Conservation (phyloP, 371 early-diverging fungal species). For the Neoconidiobolus thromboides region DNA sequence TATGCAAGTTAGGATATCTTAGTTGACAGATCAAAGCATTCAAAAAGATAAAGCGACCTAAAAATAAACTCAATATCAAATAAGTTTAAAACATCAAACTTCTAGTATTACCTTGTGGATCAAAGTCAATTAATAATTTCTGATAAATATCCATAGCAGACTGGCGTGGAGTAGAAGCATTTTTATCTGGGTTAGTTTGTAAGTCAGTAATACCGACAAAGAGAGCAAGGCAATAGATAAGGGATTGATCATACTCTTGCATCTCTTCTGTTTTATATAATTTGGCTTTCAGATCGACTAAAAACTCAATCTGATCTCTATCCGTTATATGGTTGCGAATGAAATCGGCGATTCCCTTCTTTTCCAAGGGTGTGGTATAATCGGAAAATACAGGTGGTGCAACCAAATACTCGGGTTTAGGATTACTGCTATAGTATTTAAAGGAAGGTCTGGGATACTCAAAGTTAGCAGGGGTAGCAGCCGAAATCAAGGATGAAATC, state of each 20-base stretch:
- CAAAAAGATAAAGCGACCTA: slow-evolving; percentile 68
- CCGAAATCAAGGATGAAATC: slow-evolving; percentile 81
- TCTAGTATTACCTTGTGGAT: slow-evolving; percentile 51
- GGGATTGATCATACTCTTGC: not conserved
- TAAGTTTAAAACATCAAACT: not conserved
- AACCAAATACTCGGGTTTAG: not conserved
- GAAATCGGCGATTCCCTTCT: slow-evolving; percentile 38
- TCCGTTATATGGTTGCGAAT: slow-evolving; percentile 49
- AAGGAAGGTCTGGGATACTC: not conserved
- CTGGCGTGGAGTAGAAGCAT: slow-evolving; percentile 27
- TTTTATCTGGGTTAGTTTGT: slow-evolving; percentile 3
- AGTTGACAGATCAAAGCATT: slow-evolving; percentile 91
- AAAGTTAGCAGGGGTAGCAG: slow-evolving; percentile 59
- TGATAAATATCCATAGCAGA: slow-evolving; percentile 71
- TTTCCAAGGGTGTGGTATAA: slow-evolving; percentile 17
- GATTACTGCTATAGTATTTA: not conserved
- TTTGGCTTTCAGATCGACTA: slow-evolving; percentile 29
- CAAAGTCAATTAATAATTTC: slow-evolving; percentile 50
- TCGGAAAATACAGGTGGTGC: not conserved
- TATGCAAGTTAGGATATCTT: slow-evolving; percentile 93
- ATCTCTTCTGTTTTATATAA: slow-evolving; percentile 9
- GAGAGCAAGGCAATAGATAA: not conserved
- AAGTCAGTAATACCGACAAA: not conserved
- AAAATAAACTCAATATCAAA: not conserved
- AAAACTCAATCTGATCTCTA: slow-evolving; percentile 36